Evolutionary conservation across 371 early-diverging fungal genomes (phyloP).

Genomic region (Circinella minor): DNA sequence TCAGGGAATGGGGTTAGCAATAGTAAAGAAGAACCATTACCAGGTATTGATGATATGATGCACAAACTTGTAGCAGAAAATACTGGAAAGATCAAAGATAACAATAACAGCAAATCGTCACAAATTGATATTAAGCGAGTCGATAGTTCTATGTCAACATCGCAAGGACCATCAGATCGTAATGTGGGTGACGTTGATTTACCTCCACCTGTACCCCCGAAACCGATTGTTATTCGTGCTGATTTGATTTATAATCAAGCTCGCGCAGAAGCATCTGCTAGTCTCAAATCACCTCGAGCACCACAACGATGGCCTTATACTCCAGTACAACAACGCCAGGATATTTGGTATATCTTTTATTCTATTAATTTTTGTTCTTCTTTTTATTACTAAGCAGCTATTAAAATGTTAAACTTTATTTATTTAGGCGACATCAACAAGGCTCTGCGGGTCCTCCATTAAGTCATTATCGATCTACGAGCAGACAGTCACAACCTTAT

Average conservation of each 20-base stretch:
- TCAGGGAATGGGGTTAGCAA: constrained; percentile 5
- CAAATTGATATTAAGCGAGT: constrained; percentile 7
- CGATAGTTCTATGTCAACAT: not conserved
- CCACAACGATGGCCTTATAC: constrained; percentile 14
- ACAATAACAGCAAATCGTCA: constrained; percentile 27
- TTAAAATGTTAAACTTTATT: not conserved
- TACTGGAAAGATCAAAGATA: constrained; percentile 13
- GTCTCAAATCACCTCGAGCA: constrained; percentile 15
- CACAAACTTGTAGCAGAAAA: constrained; percentile 37
- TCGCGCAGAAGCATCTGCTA: constrained; percentile 14
- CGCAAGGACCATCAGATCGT: not conserved
- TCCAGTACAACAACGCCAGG: constrained; percentile 9
- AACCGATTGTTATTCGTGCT: constrained; percentile 41
- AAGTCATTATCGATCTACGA: constrained; percentile 1
- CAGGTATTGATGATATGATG: constrained; percentile 46
- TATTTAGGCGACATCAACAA: constrained; percentile 8
- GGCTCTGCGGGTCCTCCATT: constrained; percentile 3
- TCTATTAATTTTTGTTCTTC: not conserved
- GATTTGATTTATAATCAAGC: constrained; percentile 27
- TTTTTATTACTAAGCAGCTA: not conserved
- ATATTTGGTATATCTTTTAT: constrained; percentile 5
- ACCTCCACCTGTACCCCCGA: constrained; percentile 52
- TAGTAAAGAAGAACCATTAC: constrained; percentile 25
- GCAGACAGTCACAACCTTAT: not conserved
- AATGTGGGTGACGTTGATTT: constrained; percentile 19